Conservation (phyloP, 2,329 filamentous ascomycete genomes). For the Neodidymelliopsis sp. region DNA sequence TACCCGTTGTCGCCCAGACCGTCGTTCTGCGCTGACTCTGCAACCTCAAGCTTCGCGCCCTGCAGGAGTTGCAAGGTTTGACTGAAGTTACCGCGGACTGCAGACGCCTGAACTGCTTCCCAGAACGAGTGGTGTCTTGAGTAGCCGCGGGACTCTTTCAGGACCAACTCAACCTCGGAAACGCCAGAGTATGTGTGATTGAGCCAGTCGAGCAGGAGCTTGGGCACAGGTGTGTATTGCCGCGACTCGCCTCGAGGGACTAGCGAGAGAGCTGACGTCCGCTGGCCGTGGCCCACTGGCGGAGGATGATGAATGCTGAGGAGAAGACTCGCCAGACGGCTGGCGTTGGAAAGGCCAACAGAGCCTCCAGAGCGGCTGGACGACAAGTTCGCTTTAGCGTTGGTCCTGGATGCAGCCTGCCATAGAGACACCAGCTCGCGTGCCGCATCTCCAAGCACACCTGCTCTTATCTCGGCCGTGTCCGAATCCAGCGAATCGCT, state of each 20-base stretch:
- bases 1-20: slow-evolving; percentile 72
- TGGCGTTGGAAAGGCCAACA: slow-evolving; percentile 74
- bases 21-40: slow-evolving; percentile 69
- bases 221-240: slow-evolving; percentile 66
- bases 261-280: slow-evolving; percentile 34
- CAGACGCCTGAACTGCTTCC: slow-evolving; percentile 74
- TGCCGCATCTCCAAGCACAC: slow-evolving; percentile 36
- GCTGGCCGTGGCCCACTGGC: slow-evolving; percentile 34
- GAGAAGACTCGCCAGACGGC: slow-evolving; percentile 78
- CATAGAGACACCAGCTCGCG: slow-evolving; percentile 48
- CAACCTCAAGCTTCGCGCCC: slow-evolving; percentile 79
- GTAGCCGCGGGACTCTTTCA: slow-evolving; percentile 72
- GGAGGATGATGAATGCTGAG: slow-evolving; percentile 75
- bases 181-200: slow-evolving; percentile 75
- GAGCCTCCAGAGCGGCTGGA: slow-evolving; percentile 55
- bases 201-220: slow-evolving; percentile 84
- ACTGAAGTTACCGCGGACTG: slow-evolving; percentile 77
- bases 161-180: slow-evolving; percentile 71
- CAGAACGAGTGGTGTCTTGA: slow-evolving; percentile 82
- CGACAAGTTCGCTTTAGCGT: slow-evolving; percentile 19
- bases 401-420: slow-evolving; percentile 59
- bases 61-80: slow-evolving; percentile 73
- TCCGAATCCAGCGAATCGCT: slow-evolving; percentile 44
- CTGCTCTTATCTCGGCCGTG: slow-evolving; percentile 37
- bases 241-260: slow-evolving; percentile 30